Base-by-base conservation (phyloP, 2,329 filamentous ascomycete species). In the Sarocladium brachiariae region DNA sequence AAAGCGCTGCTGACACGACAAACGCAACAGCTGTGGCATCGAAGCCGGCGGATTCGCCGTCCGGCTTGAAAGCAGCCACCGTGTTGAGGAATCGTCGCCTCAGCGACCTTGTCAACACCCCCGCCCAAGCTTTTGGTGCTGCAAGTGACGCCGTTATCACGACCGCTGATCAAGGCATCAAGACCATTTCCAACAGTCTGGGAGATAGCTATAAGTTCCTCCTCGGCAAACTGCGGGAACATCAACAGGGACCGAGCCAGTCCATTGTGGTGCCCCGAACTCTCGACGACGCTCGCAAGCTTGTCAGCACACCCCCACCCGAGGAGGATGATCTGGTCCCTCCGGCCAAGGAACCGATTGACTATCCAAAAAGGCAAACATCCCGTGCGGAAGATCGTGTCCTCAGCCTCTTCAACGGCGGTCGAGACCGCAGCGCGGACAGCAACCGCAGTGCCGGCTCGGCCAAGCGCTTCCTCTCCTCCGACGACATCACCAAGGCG, bases 201-300 rank as follows among this genome's bases (percentile, higher is more conserved):
- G 91, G 92, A 53, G 90, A 89, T 61, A 96, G 90, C 63, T 95
- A 96, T 70, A 93, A 90, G 53, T 95, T 97, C 64, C 72, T 99
- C 21, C 82, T 99, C 50, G 92, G 92, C 14, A 88, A 90, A 57
- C 75, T 96, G 18, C 89, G 87, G 54, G 90, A 96, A 64, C 75
- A 83, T 58, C 70, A 81, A 63, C 65, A 75, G 11, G 58, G 62
- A 11, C 61, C 66, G 8, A 61, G 63, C 24, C 65, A 69, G 21
- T 70, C 77, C 14, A 76, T 83, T 2, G 69, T 81, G 6, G 76
- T 95, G 0, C 93, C 93, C 1, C 92, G 89, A 60, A 99, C 93
- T 1, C 73, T 99, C 0, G 93, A 96, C 59, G 93, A 99, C 61
- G 93, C 92, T 14, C 80, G 90, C 43, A 92, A 90, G 64, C 78